Evolutionary conservation across 2,329 filamentous ascomycete species (phyloP), one percentile per base, ranked within the genome.

Genomic region (Pyrenophora teres): DNA sequence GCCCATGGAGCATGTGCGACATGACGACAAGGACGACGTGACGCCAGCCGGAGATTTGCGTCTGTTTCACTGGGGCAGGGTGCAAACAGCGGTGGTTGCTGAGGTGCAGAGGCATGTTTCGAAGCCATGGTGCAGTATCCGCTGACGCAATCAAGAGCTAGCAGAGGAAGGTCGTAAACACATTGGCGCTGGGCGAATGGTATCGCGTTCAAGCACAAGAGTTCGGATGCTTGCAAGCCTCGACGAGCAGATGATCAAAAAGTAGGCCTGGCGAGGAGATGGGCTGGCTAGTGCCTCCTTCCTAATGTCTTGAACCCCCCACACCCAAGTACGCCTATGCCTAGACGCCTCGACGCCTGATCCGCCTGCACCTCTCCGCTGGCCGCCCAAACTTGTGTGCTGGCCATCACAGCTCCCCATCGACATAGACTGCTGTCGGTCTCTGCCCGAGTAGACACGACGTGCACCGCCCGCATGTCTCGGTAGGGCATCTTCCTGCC

Each of bases 381-480:
- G 27, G 39, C 40, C 35, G 35, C 30, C 25, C 39, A 36, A 48
- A 15, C 27, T 36, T 52, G 45, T 43, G 44, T 43, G 50, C 50
- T 50, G 48, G 44, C 54, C 16, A 23, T 30, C 27, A 7, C 27
- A 30, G 27, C 10, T 30, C n/a, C 9, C 27, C 8, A 30, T 4
- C 9, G 27, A 30, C 9, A 30, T 5, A 12, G 3, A 3, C 5
- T 19, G 19, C 19, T 19, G 19, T 30, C 27, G 27, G 27, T 30
- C 39, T 25, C 15, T 27, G 35, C 25, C 19, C 36, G 32, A 33
- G 40, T n/a, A 38, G 23, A 53, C 52, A 35, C 50, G 54, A 41
- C 57, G 31, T 25, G 51, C 50, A 52, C 57, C 50, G 43, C 53
- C 59, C 50, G 56, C 60, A 61, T 62, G 60, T 58, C 47, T 53